Evolutionary conservation across 257 asterid genomes (phyloP).

Genomic region (Henckelia pumila): DNA sequence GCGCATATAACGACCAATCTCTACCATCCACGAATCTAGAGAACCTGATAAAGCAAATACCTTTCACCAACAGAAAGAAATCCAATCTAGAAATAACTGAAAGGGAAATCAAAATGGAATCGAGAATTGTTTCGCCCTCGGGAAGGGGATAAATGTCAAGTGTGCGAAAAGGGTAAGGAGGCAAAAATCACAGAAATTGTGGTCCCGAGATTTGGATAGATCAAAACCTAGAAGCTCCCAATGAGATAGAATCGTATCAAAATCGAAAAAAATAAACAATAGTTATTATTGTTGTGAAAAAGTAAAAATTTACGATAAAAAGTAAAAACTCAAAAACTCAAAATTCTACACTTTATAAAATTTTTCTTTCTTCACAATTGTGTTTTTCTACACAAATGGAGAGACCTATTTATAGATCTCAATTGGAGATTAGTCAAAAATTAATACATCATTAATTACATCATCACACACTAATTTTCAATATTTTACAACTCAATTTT

Average conservation of each 20-base stretch:
- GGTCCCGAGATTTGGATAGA: slow-evolving; percentile 60
- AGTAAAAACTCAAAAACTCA: too few species aligned
- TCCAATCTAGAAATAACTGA: not conserved
- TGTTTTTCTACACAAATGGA: too few species aligned
- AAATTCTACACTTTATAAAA: too few species aligned
- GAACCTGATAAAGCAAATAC: slow-evolving; percentile 14
- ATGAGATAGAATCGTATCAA: slow-evolving; percentile 7
- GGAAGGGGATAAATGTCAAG: slow-evolving; percentile 25
- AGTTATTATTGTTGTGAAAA: too few species aligned
- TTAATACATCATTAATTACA: too few species aligned
- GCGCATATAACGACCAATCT: not conserved
- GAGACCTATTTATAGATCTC: too few species aligned
- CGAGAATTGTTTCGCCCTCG: slow-evolving; percentile 2
- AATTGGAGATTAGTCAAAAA: too few species aligned
- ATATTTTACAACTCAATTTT: too few species aligned
- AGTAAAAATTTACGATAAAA: too few species aligned
- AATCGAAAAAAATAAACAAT: not conserved
- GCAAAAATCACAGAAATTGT: slow-evolving; percentile 45
- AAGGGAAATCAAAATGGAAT: slow-evolving; percentile 19
- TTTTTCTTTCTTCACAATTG: too few species aligned
- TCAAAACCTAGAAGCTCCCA: slow-evolving; percentile 33
- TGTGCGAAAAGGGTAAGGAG: slow-evolving; percentile 15
- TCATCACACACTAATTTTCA: too few species aligned
- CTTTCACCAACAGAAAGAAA: slow-evolving; percentile 26
- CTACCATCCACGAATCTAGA: not conserved